Evolutionary conservation across 768 basidiomycete genomes (phyloP).

Genomic region (Hirschioporus abietinus): DNA sequence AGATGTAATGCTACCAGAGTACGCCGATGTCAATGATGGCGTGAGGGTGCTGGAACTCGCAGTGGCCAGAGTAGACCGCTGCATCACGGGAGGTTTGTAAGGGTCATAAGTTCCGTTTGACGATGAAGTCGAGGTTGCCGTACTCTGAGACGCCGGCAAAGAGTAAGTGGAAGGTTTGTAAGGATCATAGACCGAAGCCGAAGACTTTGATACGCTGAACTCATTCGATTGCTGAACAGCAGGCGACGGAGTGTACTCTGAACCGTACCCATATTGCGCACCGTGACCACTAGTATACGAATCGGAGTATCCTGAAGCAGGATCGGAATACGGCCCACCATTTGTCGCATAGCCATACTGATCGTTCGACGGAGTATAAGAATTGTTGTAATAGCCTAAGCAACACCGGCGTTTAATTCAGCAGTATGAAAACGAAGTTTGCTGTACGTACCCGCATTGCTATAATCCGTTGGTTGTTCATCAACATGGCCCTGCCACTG

Average conservation of each 20-base stretch:
- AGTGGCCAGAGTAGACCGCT: slow-evolving; percentile 5
- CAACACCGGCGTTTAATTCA: not conserved
- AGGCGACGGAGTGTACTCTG: not conserved
- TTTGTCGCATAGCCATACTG: not conserved
- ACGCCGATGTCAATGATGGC: slow-evolving; percentile 4
- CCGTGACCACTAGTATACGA: not conserved
- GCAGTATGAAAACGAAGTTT: not conserved
- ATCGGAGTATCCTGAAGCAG: not conserved
- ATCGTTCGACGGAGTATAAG: not conserved
- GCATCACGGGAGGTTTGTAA: slow-evolving; percentile 19
- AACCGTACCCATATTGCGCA: not conserved
- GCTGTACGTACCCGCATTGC: not conserved
- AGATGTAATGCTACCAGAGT: not conserved
- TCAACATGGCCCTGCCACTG: not conserved
- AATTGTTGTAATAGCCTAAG: not conserved
- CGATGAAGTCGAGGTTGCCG: slow-evolving; percentile 7
- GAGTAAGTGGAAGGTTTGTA: slow-evolving; percentile 28
- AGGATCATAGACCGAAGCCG: slow-evolving; percentile 26
- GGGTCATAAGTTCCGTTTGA: slow-evolving; percentile 23
- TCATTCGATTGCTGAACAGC: not conserved
- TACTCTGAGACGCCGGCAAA: slow-evolving; percentile 14
- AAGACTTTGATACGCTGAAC: slow-evolving; percentile 7
- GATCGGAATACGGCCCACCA: not conserved
- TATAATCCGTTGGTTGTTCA: not conserved
- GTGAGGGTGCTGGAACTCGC: slow-evolving; percentile 9